Evolutionary conservation across 2,329 filamentous ascomycete species (phyloP), one percentile per base, ranked within the genome.

Genomic region (Alternaria ethzedia): DNA sequence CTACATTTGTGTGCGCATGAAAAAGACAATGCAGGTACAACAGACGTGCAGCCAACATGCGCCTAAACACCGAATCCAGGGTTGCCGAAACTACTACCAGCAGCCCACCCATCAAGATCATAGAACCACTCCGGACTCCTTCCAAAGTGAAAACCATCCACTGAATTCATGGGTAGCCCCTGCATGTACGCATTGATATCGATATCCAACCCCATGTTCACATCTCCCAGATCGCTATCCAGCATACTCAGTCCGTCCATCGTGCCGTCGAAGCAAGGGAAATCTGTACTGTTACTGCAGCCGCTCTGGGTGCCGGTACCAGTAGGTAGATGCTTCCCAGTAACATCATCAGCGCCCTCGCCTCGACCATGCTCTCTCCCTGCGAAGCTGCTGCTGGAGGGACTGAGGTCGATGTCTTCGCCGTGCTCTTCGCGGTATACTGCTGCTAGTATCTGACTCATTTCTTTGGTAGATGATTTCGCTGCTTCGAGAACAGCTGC

Each of bases 401-500:
- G 50, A 41, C 46, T 51, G 15, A 73, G 56, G 45, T 74, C 68
- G 25, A 75, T 73, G 4, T 70, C 59, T n/a, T 66, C 64, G 17
- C 70, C 67, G 30, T 70, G 56, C 52, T 75, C 73, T 11, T 68
- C 65, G 8, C 60, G 54, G 45, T 70, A 75, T 2, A 68, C 71
- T 8, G 63, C 46, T 6, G 61, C 57, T 44, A 77, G 68, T 13
- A 74, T 54, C 8, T 47, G 10, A 5, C 59, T 57, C 11, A 63
- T 65, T 13, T 70, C 64, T n/a, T 15, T 43, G 5, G 73, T 61
- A 1, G 60, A 56, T 6, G 25, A 32, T 44, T 69, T 73, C 4
- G 73, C 73, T 36, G 71, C 69, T 20, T 61, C 63, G 0, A 75
- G 63, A 0, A 75, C 68, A 12, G 65, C 69, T 5, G 13, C 54